Base-by-base conservation (phyloP, 2,329 filamentous ascomycete genomes). In the Corinectria fuckeliana region DNA sequence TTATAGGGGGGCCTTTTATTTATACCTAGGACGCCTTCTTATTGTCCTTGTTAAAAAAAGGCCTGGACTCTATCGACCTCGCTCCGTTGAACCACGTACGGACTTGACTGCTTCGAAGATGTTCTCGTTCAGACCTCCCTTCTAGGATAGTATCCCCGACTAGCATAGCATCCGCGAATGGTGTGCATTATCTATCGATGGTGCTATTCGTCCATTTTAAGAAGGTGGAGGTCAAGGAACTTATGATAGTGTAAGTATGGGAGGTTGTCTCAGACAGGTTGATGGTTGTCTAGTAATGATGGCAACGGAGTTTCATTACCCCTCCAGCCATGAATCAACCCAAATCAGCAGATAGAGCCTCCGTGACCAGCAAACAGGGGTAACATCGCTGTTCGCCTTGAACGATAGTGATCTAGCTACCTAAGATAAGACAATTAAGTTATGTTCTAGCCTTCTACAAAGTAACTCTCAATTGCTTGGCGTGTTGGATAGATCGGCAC, bases 401-500 rank as follows among this genome's bases (percentile, higher is more conserved):
- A n/a, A n/a, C n/a, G n/a, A n/a, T n/a, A n/a, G n/a, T n/a, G n/a
- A n/a, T n/a, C n/a, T n/a, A n/a, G n/a, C n/a, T n/a, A n/a, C n/a
- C n/a, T n/a, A n/a, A n/a, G n/a, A n/a, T n/a, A n/a, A n/a, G 13
- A n/a, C 23, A 9, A 13, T n/a, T 7, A 10, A 9, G 20, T n/a
- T 7, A 23, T 20, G 9, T 14, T 23, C 21, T 42, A 30, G 9
- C 34, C 34, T 23, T 18, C 14, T 18, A 28, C 36, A 21, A 5
- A n/a, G 5, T 28, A 3, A 13, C 32, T 25, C 21, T 14, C n/a
- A 25, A 47, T 48, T 32, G 16, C 23, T 34, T 28, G 42, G 44
- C 11, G 11, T 7, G 25, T 47, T 54, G 51, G 51, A 54, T 54
- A 54, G 42, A 54, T 54, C 51, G 51, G 51, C 51, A 48, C 20